phyloP scores from a whole-genome alignment of 352 stramenopile species.

The Globisporangium polare region DNA sequence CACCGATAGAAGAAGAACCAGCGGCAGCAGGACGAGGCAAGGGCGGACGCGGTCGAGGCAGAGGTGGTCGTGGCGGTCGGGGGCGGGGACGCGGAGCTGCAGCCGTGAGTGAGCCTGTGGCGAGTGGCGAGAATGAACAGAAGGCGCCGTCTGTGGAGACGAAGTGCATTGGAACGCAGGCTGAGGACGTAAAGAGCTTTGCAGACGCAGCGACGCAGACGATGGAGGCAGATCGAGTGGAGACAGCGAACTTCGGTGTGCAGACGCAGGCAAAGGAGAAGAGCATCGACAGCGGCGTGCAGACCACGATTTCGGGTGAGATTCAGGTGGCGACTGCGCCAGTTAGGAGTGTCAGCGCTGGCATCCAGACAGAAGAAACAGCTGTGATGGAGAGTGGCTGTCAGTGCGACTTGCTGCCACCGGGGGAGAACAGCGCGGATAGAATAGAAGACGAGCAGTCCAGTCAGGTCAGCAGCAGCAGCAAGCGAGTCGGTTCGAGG shows the following conservation, averaged over 20 bases:
- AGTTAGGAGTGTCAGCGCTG: background rate
- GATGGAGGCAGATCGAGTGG: background rate
- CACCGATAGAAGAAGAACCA: constrained; percentile 19
- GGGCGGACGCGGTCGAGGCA: constrained; percentile 3
- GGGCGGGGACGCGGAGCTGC: background rate
- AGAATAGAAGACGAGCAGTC: background rate
- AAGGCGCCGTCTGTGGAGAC: background rate
- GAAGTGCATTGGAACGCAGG: background rate
- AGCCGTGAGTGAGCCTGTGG: background rate
- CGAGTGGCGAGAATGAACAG: background rate
- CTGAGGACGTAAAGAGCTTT: background rate
- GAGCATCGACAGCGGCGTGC: background rate
- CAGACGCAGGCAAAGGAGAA: background rate
- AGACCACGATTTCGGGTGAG: constrained; percentile 4
- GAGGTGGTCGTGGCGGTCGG: constrained; percentile 1
- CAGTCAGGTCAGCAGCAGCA: background rate
- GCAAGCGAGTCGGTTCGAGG: background rate
- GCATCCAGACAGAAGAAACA: background rate
- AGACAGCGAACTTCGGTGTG: background rate
- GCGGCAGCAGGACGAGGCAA: background rate
- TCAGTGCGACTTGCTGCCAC: background rate
- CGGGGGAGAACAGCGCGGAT: background rate
- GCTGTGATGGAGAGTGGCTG: background rate
- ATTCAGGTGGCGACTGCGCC: background rate
- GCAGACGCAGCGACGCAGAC: background rate